Evolutionary conservation across 805 yeast genomes (phyloP).

Genomic region (Pichia ethanolica): DNA sequence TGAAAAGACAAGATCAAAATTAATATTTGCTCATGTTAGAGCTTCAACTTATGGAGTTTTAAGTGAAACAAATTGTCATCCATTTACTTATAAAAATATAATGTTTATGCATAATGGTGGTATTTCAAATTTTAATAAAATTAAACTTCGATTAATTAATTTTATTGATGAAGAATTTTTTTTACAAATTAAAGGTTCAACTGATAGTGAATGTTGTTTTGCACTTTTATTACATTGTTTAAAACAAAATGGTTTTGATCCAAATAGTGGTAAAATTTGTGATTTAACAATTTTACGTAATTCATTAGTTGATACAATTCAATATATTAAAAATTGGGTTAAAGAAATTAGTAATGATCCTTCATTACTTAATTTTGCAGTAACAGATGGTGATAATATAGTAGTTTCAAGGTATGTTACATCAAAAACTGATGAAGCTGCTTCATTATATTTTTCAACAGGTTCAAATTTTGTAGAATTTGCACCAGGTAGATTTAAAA

Average conservation of each 20-base stretch:
- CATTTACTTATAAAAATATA: slow-evolving; percentile 77
- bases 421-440: slow-evolving; percentile 89
- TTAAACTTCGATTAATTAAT: slow-evolving; percentile 65
- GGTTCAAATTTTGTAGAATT: slow-evolving; percentile 89
- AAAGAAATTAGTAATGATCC: slow-evolving; percentile 59
- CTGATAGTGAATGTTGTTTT: slow-evolving; percentile 94
- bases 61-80: slow-evolving; percentile 95
- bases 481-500: slow-evolving; percentile 84
- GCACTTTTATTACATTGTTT: slow-evolving; percentile 79
- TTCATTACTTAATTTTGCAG: slow-evolving; percentile 84
- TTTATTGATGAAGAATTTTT: slow-evolving; percentile 78
- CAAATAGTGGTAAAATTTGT: slow-evolving; percentile 29
- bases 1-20: slow-evolving; percentile 73
- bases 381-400: slow-evolving; percentile 84
- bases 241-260: slow-evolving; percentile 68
- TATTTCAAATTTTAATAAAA: slow-evolving; percentile 59
- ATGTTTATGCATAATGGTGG: slow-evolving; percentile 99
- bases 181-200: slow-evolving; percentile 78
- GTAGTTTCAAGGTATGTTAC: slow-evolving; percentile 86
- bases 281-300: slow-evolving; percentile 49
- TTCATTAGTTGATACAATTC: slow-evolving; percentile 70
- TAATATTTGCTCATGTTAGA: slow-evolving; percentile 92
- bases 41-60: slow-evolving; percentile 94
- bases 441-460: slow-evolving; percentile 88
- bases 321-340: slow-evolving; percentile 73